Evolutionary conservation across 2,329 filamentous ascomycete species (phyloP), one percentile per base, ranked within the genome.

Genomic region (Aspergillus aculeatus): DNA sequence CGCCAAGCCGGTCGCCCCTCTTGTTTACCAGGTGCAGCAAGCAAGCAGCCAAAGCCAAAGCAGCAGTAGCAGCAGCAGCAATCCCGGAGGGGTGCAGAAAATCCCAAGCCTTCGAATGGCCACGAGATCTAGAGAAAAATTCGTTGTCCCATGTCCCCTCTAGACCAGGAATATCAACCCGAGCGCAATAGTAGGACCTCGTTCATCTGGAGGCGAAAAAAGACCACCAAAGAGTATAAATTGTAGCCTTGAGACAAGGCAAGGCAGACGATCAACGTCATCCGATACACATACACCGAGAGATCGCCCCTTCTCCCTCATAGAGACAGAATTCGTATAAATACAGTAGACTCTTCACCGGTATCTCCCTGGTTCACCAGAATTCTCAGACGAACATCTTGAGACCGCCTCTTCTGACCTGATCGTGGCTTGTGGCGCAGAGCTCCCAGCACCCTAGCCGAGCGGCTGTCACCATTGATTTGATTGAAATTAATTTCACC

Each of bases 1-100:
- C 50, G 62, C 62, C 59, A 65, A 65, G 63, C 53, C 57, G 50
- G 54, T 31, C 26, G 54, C 54, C 58, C 54, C 58, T 60, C 58
- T 31, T 50, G 54, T 19, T 55, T 44, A 29, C n/a, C 12, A 19
- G 23, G 19, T 44, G 38, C 38, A 41, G 38, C 38, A 11, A 35
- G 32, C 32, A 11, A 41, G 38, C 38, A 41, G 38, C 26, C 16
- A 41, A 41, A 35, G 32, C 32, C 26, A 26, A 21, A 47, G 4
- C 10, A 4, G 29, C n/a, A 31, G 4, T 2, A 4, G 29, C n/a
- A 31, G 32, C n/a, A 41, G 16, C 29, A 35, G 50, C 50, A 19
- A 53, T 41, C 50, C 29, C n/a, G 24, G n/a, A 21, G 41, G 12
- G 19, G 23, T 23, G 35, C 26, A 41, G 35, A 23, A 16, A 35